phyloP scores from a whole-genome alignment of 495 filamentous ascomycete species.

The Xeromyces bisporus region DNA sequence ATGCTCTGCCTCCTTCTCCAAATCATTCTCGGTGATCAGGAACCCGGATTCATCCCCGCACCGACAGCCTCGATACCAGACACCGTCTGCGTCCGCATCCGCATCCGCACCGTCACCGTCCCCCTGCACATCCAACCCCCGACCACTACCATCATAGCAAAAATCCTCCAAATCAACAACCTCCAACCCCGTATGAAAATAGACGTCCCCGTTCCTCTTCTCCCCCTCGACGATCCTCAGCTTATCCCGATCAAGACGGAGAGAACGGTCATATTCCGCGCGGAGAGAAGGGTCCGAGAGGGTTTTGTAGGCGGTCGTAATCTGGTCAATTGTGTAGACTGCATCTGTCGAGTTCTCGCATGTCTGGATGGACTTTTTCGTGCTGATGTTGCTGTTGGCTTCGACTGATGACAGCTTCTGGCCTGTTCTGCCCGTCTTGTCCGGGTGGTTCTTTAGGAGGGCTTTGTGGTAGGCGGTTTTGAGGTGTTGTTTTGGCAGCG shows the following conservation, averaged over 20 bases:
- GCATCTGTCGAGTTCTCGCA: slow-evolving; percentile 2
- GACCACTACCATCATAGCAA: slow-evolving; percentile 35
- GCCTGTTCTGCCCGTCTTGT: slow-evolving; percentile 39
- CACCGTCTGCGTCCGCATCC: slow-evolving; percentile 6
- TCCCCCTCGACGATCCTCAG: slow-evolving; percentile 10
- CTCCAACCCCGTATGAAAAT: slow-evolving; percentile 55
- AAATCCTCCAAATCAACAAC: slow-evolving; percentile 74
- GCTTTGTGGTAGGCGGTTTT: slow-evolving; percentile 67
- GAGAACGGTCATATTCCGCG: slow-evolving; percentile 45
- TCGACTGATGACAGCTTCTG: slow-evolving; percentile 2
- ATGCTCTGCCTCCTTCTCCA: slow-evolving; percentile 44
- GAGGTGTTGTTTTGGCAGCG: slow-evolving; percentile 30
- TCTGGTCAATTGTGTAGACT: slow-evolving; percentile 55
- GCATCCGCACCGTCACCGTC: slow-evolving; percentile 14
- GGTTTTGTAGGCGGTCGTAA: slow-evolving; percentile 55
- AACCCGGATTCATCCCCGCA: slow-evolving; percentile 69
- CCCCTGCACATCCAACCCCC: no score
- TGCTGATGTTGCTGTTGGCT: background rate
- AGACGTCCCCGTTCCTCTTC: slow-evolving; percentile 11
- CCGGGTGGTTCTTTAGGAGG: slow-evolving; percentile 64
- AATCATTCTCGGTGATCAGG: slow-evolving; percentile 46
- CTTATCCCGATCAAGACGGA: slow-evolving; percentile 25
- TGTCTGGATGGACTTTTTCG: background rate
- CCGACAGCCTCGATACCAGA: slow-evolving; percentile 57
- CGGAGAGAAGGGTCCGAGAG: slow-evolving; percentile 43